These are phyloP conservation scores for Rhynchosporium secalis DNA, from an alignment of 2,329 filamentous ascomycete species.

Conservation along the genomic window DNA sequence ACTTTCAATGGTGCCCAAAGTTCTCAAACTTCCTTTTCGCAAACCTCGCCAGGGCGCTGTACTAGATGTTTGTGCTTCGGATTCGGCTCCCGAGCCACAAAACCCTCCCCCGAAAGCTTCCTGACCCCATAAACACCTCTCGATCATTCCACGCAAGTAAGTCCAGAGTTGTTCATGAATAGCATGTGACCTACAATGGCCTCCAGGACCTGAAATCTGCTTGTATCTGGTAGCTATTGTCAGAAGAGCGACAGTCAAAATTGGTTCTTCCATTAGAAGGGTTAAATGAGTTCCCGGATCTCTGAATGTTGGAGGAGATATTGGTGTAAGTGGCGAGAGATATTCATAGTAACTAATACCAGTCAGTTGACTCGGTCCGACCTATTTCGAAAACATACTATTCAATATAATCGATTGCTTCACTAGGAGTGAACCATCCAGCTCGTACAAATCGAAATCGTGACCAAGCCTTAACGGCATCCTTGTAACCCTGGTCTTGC, in stretches of 20 bases:
- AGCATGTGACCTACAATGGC: constrained; percentile 79
- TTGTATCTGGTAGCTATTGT: constrained; percentile 90
- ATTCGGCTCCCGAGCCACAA: constrained; percentile 65
- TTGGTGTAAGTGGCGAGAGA: constrained; percentile 87
- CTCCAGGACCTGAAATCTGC: constrained; percentile 75
- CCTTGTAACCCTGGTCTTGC: constrained; percentile 57
- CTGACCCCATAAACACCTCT: constrained; percentile 91
- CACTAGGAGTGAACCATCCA: constrained; percentile 92
- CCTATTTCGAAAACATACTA: constrained; percentile 59
- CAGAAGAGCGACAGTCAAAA: constrained; percentile 86
- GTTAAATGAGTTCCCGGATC: constrained; percentile 77
- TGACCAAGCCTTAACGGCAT: constrained; percentile 84
- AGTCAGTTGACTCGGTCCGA: constrained; percentile 20
- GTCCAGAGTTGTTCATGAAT: constrained; percentile 97
- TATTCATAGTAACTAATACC: constrained; percentile 79
- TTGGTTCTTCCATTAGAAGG: constrained; percentile 86
- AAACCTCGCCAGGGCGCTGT: constrained; percentile 70
- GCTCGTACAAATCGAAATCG: constrained; percentile 92
- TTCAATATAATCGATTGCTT: constrained; percentile 90
- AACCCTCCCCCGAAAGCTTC: constrained; percentile 92
- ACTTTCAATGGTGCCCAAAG: constrained; percentile 90
- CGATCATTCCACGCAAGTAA: constrained; percentile 92
- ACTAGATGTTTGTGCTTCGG: constrained; percentile 62
- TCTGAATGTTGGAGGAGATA: constrained; percentile 87
- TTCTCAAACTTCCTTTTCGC: constrained; percentile 77